Conservation (phyloP, 179 eudicot species). For the Pouteria campechiana region DNA sequence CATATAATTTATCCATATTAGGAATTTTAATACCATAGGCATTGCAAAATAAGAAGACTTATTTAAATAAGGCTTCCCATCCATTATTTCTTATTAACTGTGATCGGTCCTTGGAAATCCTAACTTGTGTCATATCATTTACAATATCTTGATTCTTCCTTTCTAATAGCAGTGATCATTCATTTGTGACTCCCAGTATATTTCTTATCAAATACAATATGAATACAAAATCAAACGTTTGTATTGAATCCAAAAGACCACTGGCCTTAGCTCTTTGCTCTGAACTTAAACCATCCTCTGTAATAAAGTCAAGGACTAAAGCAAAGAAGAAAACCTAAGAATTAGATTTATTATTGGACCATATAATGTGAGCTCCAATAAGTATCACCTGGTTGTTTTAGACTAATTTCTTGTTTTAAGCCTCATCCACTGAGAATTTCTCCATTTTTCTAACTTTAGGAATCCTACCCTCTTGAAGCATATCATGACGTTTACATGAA, state of each 20-base stretch:
- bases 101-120: neutral
- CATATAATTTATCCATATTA: constrained; percentile 1
- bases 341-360: no score
- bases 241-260: no score
- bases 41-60: constrained; percentile 7
- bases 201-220: no score
- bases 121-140: constrained; percentile 2
- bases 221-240: no score
- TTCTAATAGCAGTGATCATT: constrained; percentile 4
- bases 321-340: no score
- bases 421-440: no score
- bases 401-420: no score
- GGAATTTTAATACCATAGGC: constrained; percentile 1
- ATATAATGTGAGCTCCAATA: no score
- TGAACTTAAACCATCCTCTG: neutral
- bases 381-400: no score
- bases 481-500: constrained; percentile 15
- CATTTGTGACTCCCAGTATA: constrained; percentile 1
- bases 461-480: constrained; percentile 6
- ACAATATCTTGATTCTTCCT: constrained; percentile 7
- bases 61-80: neutral
- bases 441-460: neutral
- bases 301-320: neutral
- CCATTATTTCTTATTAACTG: neutral
- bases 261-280: no score